Base-by-base conservation (phyloP, 345 rosid species). In the Cochlearia excelsa region DNA sequence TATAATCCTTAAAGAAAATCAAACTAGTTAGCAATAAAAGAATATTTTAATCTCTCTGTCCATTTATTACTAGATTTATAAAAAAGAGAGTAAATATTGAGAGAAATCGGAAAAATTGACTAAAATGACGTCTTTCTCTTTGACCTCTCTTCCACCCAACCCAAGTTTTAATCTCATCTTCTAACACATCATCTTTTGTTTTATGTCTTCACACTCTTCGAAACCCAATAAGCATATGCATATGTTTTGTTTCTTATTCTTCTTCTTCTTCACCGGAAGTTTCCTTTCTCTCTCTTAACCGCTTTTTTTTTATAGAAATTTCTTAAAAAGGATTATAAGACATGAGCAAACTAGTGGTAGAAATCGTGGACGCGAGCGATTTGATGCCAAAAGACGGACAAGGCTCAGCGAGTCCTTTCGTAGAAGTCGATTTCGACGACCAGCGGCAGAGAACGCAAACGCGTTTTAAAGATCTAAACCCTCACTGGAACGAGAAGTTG, bases 371-470 rank as follows among this genome's bases (percentile, higher is more conserved):
- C 56, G 97, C 96, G n/a, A 72, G 76, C 39, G 90, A 82, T 64
- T 85, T 92, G 23, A 83, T 75, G 83, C 89, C 93, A 1, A 88
- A 83, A 75, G 93, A 88, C 50, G 91, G 94, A 0, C 87, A 86
- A 27, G 97, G 93, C 50, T 83, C 93, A 3, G 85, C 94, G 3
- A 82, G 80, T 65, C 82, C 93, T 0, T 89, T 73, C 30, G 99
- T 81, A 0, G 90, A 85, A 44, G 84, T 89, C 5, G 81, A 80
- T 0, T 82, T 84, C 31, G 90, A 79, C 47, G 83, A 48, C 0
- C 85, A 82, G 51, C 66, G 67, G 7, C 89, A 78, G 16, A 79
- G 84, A 65, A 86, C 99, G 7, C 78, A 66, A 51, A 82, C 87
- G 54, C 86, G 81, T 54, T 62, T 57, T 6, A 82, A 74, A 43